These are phyloP conservation scores for Zygoascus meyerae DNA, from an alignment of 1,139 yeast genomes.

Conservation along the genomic window DNA sequence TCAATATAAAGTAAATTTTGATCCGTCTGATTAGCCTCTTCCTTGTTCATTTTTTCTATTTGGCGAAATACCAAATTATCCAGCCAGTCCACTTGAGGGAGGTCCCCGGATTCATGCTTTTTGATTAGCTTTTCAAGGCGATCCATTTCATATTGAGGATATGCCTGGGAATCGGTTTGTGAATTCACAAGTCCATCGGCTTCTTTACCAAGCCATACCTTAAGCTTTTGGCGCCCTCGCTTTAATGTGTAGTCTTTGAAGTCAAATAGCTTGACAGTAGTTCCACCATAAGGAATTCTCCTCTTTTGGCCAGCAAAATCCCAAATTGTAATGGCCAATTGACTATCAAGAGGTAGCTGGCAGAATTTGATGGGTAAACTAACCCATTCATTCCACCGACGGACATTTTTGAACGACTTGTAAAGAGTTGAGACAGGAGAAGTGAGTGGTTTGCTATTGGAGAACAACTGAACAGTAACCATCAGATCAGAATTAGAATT, in stretches of 20 bases:
- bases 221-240: constrained; percentile 53
- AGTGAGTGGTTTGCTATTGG: constrained; percentile 58
- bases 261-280: constrained; percentile 58
- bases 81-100: constrained; percentile 63
- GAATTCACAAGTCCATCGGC: constrained; percentile 32
- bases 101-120: constrained; percentile 63
- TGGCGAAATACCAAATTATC: constrained; percentile 61
- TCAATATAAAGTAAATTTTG: constrained; percentile 57
- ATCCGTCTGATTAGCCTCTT: constrained; percentile 20
- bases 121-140: constrained; percentile 53
- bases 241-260: constrained; percentile 42
- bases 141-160: constrained; percentile 31
- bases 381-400: constrained; percentile 56
- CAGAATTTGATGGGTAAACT: constrained; percentile 63
- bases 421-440: constrained; percentile 64
- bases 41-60: constrained; percentile 43
- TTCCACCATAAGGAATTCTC: constrained; percentile 49
- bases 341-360: constrained; percentile 60
- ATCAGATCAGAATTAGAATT: constrained; percentile 44
- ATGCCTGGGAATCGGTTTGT: constrained; percentile 29
- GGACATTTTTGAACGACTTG: constrained; percentile 46
- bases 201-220: constrained; percentile 34
- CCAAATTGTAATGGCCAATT: constrained; percentile 57
- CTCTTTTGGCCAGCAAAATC: constrained; percentile 54
- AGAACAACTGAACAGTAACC: constrained; percentile 55